These are phyloP conservation scores for Pseudocercospora cruenta DNA, from an alignment of 2,329 filamentous ascomycete species.

Conservation along the genomic window DNA sequence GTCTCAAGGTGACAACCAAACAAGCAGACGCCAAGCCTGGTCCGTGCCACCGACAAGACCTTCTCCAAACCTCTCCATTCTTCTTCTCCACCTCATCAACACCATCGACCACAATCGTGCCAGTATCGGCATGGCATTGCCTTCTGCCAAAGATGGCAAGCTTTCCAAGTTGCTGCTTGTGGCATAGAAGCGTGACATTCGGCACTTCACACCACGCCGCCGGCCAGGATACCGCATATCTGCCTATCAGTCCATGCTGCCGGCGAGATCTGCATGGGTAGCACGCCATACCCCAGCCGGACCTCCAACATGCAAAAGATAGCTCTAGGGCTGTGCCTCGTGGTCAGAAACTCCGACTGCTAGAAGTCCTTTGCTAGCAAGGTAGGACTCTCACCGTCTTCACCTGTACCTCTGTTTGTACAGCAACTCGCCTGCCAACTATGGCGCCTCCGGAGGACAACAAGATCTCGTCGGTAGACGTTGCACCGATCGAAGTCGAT, in stretches of 20 bases:
- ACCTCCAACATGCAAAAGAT: slow-evolving; percentile 1
- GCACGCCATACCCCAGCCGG: background rate
- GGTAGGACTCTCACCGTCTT: no score
- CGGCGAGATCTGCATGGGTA: background rate
- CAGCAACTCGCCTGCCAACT: background rate
- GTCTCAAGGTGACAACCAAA: background rate
- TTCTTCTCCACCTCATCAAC: no score
- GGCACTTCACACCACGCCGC: background rate
- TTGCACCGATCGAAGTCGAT: background rate
- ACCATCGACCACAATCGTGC: no score
- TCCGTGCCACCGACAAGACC: no score
- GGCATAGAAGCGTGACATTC: background rate
- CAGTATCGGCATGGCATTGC: no score
- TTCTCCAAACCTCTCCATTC: no score
- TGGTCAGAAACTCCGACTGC: background rate
- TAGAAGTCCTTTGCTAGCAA: no score
- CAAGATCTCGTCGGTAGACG: slow-evolving; percentile 11
- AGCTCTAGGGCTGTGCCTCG: background rate
- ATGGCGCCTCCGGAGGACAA: slow-evolving; percentile 5
- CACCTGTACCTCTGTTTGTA: no score
- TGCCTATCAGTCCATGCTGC: background rate
- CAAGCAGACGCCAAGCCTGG: background rate
- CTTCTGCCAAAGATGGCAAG: background rate
- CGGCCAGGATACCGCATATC: background rate
- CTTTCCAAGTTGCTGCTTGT: background rate